phyloP scores from a whole-genome alignment of 2,329 filamentous ascomycete genomes.

The Paecilomyces dactylethromorphus region DNA sequence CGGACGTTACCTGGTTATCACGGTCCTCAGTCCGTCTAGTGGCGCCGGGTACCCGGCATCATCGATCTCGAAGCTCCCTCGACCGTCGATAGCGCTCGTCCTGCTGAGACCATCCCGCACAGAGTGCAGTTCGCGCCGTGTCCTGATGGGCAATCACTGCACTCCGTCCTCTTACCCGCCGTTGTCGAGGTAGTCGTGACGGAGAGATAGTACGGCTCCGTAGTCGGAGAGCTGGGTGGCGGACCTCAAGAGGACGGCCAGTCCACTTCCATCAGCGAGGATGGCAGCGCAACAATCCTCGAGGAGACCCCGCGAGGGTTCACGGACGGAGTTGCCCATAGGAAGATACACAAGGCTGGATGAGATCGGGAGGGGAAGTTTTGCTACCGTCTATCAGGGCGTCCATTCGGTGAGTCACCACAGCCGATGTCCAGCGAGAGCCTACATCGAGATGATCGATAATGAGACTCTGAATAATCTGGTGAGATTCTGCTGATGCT shows the following conservation, averaged over 20 bases:
- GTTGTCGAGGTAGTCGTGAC: conserved; percentile 32
- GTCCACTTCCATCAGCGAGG: conserved; percentile 33
- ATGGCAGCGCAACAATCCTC: conserved; percentile 39
- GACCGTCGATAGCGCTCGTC: background rate
- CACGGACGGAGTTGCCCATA: conserved; percentile 41
- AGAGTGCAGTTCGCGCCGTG: background rate
- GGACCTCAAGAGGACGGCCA: background rate
- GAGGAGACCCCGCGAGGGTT: conserved; percentile 31
- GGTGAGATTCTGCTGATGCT: background rate
- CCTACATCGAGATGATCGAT: background rate
- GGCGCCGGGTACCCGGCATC: background rate
- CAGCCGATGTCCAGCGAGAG: background rate
- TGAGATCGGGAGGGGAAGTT: conserved; percentile 95
- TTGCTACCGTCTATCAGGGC: conserved; percentile 88
- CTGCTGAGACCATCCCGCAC: background rate
- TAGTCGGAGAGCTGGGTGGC: background rate
- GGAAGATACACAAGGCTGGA: conserved; percentile 76
- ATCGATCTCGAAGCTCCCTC: background rate
- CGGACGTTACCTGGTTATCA: background rate
- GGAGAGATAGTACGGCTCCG: conserved; percentile 13
- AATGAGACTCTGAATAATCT: background rate
- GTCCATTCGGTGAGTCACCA: conserved; percentile 67
- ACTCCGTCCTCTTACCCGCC: conserved; percentile 14
- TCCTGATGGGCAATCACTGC: conserved; percentile 28
- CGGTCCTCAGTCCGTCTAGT: background rate